phyloP scores from a whole-genome alignment of 2,329 filamentous ascomycete species.

The Colletotrichum lini region DNA sequence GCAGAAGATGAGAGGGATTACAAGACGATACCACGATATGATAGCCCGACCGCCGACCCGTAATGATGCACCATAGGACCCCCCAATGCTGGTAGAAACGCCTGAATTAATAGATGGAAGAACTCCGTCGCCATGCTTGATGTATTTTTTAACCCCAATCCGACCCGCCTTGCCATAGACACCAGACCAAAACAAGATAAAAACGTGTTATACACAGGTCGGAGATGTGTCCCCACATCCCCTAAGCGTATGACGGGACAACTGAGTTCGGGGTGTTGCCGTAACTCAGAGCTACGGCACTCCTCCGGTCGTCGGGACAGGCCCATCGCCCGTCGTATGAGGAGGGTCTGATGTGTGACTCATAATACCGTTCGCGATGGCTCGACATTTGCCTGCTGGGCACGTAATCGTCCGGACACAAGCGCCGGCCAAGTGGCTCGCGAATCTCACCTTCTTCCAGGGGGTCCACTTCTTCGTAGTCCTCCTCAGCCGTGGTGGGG shows the following conservation, averaged over 20 bases:
- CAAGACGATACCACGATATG: conserved; percentile 15
- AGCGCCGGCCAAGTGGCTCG: conserved; percentile 33
- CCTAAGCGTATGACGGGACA: conserved; percentile 51
- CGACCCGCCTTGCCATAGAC: neutral
- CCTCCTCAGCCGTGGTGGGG: conserved; percentile 27
- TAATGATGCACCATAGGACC: conserved; percentile 28
- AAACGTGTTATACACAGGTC: conserved; percentile 28
- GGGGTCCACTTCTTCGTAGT: conserved; percentile 27
- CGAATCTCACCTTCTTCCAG: conserved; percentile 38
- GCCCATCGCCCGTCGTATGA: conserved; percentile 34
- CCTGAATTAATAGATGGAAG: conserved; percentile 15
- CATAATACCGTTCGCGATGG: conserved; percentile 37
- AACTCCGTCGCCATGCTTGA: conserved; percentile 42
- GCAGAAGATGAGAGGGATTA: conserved; percentile 29
- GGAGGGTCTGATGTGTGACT: conserved; percentile 8
- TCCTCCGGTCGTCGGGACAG: conserved; percentile 18
- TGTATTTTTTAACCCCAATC: conserved; percentile 15
- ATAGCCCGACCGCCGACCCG: conserved; percentile 25
- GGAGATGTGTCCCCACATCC: conserved; percentile 32
- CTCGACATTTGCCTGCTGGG: conserved; percentile 27
- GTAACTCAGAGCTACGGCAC: conserved; percentile 14
- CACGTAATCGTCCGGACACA: conserved; percentile 14
- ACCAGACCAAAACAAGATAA: conserved; percentile 18
- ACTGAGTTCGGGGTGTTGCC: conserved; percentile 42
- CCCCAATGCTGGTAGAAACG: conserved; percentile 5